These are phyloP conservation scores for Agaricus blazei DNA, from an alignment of 768 basidiomycete genomes.

Conservation along the genomic window DNA sequence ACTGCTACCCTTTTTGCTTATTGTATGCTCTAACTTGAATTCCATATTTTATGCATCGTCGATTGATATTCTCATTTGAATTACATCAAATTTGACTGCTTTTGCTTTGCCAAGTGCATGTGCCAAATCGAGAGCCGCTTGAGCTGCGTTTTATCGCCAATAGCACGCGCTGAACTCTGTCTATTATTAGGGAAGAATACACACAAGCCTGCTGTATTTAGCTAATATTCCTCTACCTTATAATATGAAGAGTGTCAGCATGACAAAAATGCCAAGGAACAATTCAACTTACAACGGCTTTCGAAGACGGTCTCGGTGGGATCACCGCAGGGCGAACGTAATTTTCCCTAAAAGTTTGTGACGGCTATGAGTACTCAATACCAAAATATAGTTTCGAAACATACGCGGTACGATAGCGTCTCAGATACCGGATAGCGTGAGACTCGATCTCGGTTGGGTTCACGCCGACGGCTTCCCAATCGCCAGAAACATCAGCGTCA, in stretches of 20 bases:
- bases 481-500: slow-evolving; percentile 68
- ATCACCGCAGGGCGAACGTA: slow-evolving; percentile 64
- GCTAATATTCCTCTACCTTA: slow-evolving; percentile 24
- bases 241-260: slow-evolving; percentile 5
- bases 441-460: slow-evolving; percentile 77
- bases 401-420: slow-evolving; percentile 85
- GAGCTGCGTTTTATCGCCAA: slow-evolving; percentile 5
- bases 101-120: neutral
- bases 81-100: neutral
- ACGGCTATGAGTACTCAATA: slow-evolving; percentile 9
- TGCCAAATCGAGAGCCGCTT: neutral
- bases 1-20: neutral
- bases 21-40: neutral
- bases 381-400: slow-evolving; percentile 27
- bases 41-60: slow-evolving; percentile 12
- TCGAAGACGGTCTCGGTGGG: slow-evolving; percentile 40
- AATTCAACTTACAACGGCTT: slow-evolving; percentile 25
- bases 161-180: slow-evolving; percentile 3
- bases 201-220: slow-evolving; percentile 3
- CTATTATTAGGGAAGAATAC: slow-evolving; percentile 11
- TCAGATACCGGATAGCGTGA: slow-evolving; percentile 84
- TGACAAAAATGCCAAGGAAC: neutral
- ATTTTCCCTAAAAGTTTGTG: slow-evolving; percentile 43
- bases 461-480: slow-evolving; percentile 83
- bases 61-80: neutral